phyloP scores from a whole-genome alignment of 345 rosid genomes.

The Eucalyptus curtisii region DNA sequence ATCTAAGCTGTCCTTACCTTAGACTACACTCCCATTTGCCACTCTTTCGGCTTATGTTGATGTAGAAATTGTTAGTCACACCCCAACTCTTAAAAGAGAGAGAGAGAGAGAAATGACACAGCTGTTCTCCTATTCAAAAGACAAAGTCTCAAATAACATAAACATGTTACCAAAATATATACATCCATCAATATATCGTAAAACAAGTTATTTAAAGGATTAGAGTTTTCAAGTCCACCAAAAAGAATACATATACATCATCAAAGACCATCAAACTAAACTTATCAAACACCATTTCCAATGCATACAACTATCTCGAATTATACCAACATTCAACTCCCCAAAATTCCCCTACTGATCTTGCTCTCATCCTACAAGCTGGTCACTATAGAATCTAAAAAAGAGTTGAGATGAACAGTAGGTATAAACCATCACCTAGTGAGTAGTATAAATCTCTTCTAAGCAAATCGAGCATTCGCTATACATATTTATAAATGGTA shows the following conservation, averaged over 20 bases:
- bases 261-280: not conserved
- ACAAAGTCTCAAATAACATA: not conserved
- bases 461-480: accelerated
- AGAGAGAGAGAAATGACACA: not conserved
- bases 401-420: not conserved
- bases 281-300: not conserved
- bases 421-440: not conserved
- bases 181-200: not conserved
- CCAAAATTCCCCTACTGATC: not conserved
- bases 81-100: not conserved
- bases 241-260: not conserved
- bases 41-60: too few relatives aligned
- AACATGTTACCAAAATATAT: not conserved
- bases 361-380: not conserved
- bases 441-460: not conserved
- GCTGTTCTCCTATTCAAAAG: not conserved
- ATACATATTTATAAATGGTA: too few relatives aligned
- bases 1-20: not conserved
- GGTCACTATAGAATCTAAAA: not conserved
- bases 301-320: not conserved
- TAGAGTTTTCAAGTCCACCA: not conserved
- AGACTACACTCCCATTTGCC: too few relatives aligned
- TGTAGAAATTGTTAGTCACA: not conserved
- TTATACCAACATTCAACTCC: not conserved
- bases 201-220: not conserved